Evolutionary conservation across 1,139 yeast species (phyloP).

Genomic region (Debaryomyces sp.): DNA sequence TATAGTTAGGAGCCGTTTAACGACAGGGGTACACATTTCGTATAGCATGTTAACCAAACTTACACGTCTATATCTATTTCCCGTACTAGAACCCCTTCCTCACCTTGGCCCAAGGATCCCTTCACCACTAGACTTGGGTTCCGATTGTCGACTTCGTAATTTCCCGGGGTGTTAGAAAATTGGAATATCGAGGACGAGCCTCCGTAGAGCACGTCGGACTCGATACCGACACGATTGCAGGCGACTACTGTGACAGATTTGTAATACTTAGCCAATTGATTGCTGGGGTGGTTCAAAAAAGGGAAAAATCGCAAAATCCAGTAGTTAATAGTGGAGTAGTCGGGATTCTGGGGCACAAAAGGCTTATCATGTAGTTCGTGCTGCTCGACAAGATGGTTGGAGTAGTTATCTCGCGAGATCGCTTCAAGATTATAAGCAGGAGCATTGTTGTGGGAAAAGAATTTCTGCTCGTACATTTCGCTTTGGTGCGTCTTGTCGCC

Average conservation of each 20-base stretch:
- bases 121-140: constrained; percentile 55
- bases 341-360: constrained; percentile 24
- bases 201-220: constrained; percentile 68
- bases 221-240: constrained; percentile 78
- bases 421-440: constrained; percentile 4
- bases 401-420: constrained; percentile 4
- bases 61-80: constrained; percentile 48
- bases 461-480: constrained; percentile 8
- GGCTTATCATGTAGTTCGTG: constrained; percentile 6
- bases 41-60: background rate
- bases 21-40: background rate
- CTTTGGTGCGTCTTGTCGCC: constrained; percentile 16
- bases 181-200: constrained; percentile 66
- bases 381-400: constrained; percentile 4
- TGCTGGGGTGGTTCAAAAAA: constrained; percentile 48
- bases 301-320: constrained; percentile 80
- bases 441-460: constrained; percentile 1
- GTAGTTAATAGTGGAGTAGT: constrained; percentile 42
- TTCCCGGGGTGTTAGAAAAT: constrained; percentile 36
- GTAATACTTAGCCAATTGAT: constrained; percentile 27
- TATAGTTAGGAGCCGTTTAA: background rate
- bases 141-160: constrained; percentile 24
- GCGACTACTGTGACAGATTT: constrained; percentile 44
- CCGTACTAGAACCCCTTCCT: constrained; percentile 62
- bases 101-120: constrained; percentile 62